Conservation (phyloP, 2,329 filamentous ascomycete species). For the Cladobotryum protrusum region DNA sequence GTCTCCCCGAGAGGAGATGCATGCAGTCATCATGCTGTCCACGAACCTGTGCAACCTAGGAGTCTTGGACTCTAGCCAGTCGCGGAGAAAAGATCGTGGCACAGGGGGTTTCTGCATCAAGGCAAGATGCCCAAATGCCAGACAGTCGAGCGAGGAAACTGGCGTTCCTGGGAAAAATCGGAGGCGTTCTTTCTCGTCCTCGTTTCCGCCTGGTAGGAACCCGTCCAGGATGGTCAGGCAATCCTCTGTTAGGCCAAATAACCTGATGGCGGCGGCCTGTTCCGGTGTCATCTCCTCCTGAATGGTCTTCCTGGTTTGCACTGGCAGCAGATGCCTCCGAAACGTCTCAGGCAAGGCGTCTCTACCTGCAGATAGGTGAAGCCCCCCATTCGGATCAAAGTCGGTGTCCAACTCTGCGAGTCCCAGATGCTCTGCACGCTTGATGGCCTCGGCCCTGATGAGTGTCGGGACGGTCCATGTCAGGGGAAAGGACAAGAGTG, state of each 20-base stretch:
- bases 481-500: constrained; percentile 75
- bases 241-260: constrained; percentile 65
- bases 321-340: constrained; percentile 31
- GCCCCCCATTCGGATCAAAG: constrained; percentile 32
- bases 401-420: constrained; percentile 63
- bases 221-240: constrained; percentile 67
- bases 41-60: constrained; percentile 28
- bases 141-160: constrained; percentile 57
- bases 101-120: constrained; percentile 56
- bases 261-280: constrained; percentile 65
- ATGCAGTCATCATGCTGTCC: constrained; percentile 21
- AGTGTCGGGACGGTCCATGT: constrained; percentile 79
- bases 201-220: constrained; percentile 30
- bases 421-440: constrained; percentile 63
- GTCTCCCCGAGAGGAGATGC: constrained; percentile 14
- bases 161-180: constrained; percentile 24
- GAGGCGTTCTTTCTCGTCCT: constrained; percentile 12
- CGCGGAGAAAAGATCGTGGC: constrained; percentile 35
- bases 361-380: constrained; percentile 31
- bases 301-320: constrained; percentile 49
- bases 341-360: constrained; percentile 35
- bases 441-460: constrained; percentile 63
- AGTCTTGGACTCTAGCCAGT: constrained; percentile 32
- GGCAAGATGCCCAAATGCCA: constrained; percentile 72
- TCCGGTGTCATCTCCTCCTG: constrained; percentile 60